Conservation (phyloP, 108 stramenopile species). For the Pseudonitzschia multistriata region DNA sequence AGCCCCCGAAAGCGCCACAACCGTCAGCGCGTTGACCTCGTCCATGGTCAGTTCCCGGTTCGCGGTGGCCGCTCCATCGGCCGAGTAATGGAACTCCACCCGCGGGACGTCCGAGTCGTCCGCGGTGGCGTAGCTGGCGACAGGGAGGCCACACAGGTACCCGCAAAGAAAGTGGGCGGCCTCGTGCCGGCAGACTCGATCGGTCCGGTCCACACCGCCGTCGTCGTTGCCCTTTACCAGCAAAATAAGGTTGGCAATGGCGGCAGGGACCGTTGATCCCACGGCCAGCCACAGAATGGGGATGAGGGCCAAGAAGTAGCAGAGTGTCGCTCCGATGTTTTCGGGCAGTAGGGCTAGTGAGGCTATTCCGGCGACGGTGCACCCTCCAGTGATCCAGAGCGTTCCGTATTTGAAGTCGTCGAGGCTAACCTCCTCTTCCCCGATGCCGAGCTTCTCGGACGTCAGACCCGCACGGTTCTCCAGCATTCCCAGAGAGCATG, state of each 20-base stretch:
- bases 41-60: constrained; percentile 46
- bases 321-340: constrained; percentile 77
- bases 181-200: constrained; percentile 79
- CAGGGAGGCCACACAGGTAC: constrained; percentile 79
- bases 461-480: constrained; percentile 62
- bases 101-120: constrained; percentile 57
- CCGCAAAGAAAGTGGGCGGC: constrained; percentile 85
- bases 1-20: constrained; percentile 77
- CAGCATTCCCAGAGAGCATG: constrained; percentile 61
- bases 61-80: constrained; percentile 22
- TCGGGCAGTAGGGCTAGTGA: constrained; percentile 67
- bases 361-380: constrained; percentile 52
- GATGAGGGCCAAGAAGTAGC: constrained; percentile 77
- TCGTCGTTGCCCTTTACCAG: constrained; percentile 36
- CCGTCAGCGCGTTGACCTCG: constrained; percentile 64
- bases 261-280: constrained; percentile 70
- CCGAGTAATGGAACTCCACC: constrained; percentile 72
- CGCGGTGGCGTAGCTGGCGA: constrained; percentile 53
- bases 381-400: constrained; percentile 54
- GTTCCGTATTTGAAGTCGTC: constrained; percentile 87
- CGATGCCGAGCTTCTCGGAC: constrained; percentile 55
- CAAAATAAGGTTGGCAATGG: constrained; percentile 63
- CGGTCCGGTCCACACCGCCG: constrained; percentile 28
- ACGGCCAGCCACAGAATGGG: constrained; percentile 77
- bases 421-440: constrained; percentile 66